Evolutionary conservation across 2,329 filamentous ascomycete genomes (phyloP), one percentile per base, ranked within the genome.

Genomic region (Fusarium kyushuense): DNA sequence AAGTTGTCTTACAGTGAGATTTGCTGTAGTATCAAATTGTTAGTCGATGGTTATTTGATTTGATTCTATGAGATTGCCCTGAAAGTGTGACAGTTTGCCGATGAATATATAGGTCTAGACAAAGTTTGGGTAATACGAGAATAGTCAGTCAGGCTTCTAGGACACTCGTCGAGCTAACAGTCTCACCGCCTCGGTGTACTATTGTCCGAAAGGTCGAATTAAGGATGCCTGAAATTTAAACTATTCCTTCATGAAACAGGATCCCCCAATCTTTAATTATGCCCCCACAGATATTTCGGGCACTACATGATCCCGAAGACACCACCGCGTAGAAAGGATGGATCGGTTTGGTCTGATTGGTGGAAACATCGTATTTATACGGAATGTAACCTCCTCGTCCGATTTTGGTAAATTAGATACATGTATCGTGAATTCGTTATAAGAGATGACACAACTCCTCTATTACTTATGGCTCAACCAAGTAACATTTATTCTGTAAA

Each of bases 321-420:
- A 47, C 32, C 53, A 58, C 61, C 53, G 49, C 30, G 49, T 33
- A 65, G 38, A 55, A 17, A 30, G n/a, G 49, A 52, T 40, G 47
- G 56, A 19, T 8, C 3, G 32, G 17, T 4, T 14, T 2, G 5
- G 23, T 17, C 4, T 17, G 5, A 69, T 69, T 69, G 66, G 66
- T 67, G 66, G 66, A 69, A 69, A 51, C 46, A 49, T 23, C 29
- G 33, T 52, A 33, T 33, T 25, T 19, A 21, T 43, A 63, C 57
- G 43, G 61, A 58, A 58, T 67, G 62, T 32, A 54, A 32, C 29
- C 25, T 52, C 62, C 45, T 42, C 52, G 25, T 23, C 62, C 38
- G 33, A 43, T 63, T 65, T 58, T 19, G 48, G 48, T 29, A 38
- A 48, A 58, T 49, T 35, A 36, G 6, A 14, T 13, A 9, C 27